Percentiles rank a stretch among this genome's conserved stretches.
Conservation (phyloP, 257 asterid genomes). For the Perilla frutescens region DNA sequence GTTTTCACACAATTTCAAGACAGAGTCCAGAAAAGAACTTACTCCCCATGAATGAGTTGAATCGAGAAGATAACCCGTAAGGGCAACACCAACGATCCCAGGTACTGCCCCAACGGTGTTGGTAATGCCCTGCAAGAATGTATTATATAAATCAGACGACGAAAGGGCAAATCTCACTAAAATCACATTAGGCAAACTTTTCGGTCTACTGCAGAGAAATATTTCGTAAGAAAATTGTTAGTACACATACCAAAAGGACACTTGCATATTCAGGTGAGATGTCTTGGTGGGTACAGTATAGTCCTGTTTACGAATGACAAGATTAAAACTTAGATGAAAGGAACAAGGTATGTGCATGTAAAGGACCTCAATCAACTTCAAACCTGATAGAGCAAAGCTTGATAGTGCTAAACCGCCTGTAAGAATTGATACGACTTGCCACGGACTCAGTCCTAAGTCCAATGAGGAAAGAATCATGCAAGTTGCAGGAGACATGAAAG, state of each 20-base stretch:
- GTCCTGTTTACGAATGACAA: conserved; percentile 53
- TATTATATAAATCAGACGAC: too few relatives aligned
- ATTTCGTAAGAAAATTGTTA: background rate
- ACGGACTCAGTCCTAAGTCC: conserved; percentile 87
- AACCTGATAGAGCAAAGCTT: conserved; percentile 95
- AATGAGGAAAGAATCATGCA: conserved; percentile 90
- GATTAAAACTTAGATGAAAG: conserved; percentile 23
- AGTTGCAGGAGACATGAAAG: conserved; percentile 90
- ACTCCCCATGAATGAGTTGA: conserved; percentile 98
- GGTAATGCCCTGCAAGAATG: conserved; percentile 80
- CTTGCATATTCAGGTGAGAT: conserved; percentile 98
- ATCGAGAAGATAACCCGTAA: conserved; percentile 93
- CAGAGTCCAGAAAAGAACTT: conserved; percentile 41
- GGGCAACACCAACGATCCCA: conserved; percentile 92
- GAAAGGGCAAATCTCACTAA: background rate
- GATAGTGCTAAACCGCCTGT: conserved; percentile 88
- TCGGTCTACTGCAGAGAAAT: background rate
- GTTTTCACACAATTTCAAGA: background rate
- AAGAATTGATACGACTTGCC: conserved; percentile 79
- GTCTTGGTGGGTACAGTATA: conserved; percentile 98
- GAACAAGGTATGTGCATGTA: background rate
- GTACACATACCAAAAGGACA: conserved; percentile 77
- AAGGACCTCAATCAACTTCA: background rate
- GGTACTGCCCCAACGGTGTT: conserved; percentile 98
- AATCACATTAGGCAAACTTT: background rate